Conservation (phyloP, 225 moss, liverwort and hornwort genomes). For the Marchantia paleacea region DNA sequence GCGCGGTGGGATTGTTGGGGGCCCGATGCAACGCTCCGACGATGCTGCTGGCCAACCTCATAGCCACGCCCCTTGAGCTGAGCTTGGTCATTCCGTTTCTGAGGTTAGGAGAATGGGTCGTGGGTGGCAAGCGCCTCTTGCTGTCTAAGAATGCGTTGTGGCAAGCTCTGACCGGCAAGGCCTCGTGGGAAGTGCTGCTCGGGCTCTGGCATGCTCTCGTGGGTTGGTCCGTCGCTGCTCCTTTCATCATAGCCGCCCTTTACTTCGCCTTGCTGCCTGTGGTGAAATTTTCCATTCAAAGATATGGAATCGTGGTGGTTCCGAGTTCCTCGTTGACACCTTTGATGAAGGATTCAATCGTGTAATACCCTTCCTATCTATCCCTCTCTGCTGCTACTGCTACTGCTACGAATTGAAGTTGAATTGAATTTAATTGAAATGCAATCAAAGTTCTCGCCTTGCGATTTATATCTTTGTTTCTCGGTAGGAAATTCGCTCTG, state of each 20-base stretch:
- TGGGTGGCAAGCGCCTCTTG: constrained; percentile 46
- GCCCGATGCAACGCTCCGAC: constrained; percentile 72
- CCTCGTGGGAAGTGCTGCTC: constrained; percentile 57
- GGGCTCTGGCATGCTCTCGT: constrained; percentile 65
- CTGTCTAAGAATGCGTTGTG: constrained; percentile 79
- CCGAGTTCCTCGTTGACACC: constrained; percentile 15
- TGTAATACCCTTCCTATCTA: constrained; percentile 25
- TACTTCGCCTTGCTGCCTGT: constrained; percentile 31
- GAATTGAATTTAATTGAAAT: no score
- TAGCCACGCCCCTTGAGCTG: constrained; percentile 84
- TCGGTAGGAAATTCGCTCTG: not conserved
- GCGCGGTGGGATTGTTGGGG: constrained; percentile 61
- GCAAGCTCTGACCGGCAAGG: constrained; percentile 70
- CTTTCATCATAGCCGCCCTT: constrained; percentile 22
- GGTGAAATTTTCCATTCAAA: constrained; percentile 19
- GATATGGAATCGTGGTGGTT: constrained; percentile 14
- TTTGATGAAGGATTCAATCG: constrained; percentile 35
- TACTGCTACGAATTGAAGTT: not conserved
- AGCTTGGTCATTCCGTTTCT: constrained; percentile 77
- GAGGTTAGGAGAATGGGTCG: constrained; percentile 69
- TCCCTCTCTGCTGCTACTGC: not conserved
- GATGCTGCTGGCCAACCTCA: constrained; percentile 63
- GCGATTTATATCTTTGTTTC: not conserved
- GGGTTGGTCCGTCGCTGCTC: constrained; percentile 37
- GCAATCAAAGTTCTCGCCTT: not conserved